phyloP scores from a whole-genome alignment of 805 yeast genomes.

The Candida taoyuanica region DNA sequence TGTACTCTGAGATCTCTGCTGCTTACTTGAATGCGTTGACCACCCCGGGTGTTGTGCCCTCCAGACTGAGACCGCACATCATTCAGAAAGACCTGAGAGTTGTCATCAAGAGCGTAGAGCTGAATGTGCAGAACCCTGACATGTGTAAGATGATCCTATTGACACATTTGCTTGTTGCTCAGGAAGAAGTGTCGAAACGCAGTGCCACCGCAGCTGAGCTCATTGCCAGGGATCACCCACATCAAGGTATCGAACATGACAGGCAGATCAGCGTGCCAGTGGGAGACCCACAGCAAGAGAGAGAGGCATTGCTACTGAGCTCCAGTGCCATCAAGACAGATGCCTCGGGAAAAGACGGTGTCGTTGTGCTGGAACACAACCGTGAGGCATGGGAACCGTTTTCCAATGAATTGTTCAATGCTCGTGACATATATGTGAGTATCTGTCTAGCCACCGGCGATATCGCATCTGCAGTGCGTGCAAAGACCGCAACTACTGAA shows the following conservation, averaged over 20 bases:
- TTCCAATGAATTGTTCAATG: conserved; percentile 70
- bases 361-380: conserved; percentile 28
- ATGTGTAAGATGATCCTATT: conserved; percentile 52
- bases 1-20: conserved; percentile 64
- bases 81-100: conserved; percentile 69
- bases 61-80: conserved; percentile 44
- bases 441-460: conserved; percentile 68
- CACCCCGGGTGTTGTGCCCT: conserved; percentile 33
- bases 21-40: conserved; percentile 51
- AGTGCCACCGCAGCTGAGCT: conserved; percentile 31
- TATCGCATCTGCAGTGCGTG: conserved; percentile 51
- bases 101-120: conserved; percentile 61
- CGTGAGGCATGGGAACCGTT: conserved; percentile 67
- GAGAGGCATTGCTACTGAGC: conserved; percentile 7
- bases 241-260: conserved; percentile 1
- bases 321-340: conserved; percentile 1
- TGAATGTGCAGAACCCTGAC: conserved; percentile 42
- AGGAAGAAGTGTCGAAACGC: conserved; percentile 51
- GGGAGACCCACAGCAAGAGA: conserved; percentile 2
- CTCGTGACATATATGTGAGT: conserved; percentile 73
- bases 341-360: conserved; percentile 4
- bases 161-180: conserved; percentile 62
- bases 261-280: neutral
- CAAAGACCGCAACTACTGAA: conserved; percentile 59
- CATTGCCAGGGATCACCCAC: conserved; percentile 28